These are phyloP conservation scores for Pseudocercospora macadamiae DNA, from an alignment of 2,329 filamentous ascomycete genomes.

Conservation along the genomic window DNA sequence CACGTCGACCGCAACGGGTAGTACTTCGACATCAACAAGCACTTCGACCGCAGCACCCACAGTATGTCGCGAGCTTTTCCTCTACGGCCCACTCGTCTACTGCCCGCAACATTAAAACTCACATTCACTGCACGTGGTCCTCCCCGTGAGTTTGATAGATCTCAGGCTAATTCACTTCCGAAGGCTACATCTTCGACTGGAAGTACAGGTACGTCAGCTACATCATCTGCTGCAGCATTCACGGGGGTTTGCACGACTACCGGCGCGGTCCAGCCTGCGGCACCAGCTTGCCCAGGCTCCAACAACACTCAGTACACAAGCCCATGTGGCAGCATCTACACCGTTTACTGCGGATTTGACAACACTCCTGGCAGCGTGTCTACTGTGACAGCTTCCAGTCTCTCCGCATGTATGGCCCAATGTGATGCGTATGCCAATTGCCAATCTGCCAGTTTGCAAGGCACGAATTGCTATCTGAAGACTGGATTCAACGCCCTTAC, in stretches of 20 bases:
- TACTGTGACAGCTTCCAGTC: slow-evolving; percentile 2
- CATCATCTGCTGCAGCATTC: slow-evolving; percentile 7
- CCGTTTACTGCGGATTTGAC: slow-evolving; percentile 26
- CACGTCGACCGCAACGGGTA: background rate
- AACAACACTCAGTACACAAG: slow-evolving; percentile 19
- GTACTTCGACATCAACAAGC: background rate
- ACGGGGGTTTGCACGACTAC: slow-evolving; percentile 10
- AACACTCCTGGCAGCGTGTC: slow-evolving; percentile 11
- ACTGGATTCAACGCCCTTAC: slow-evolving; percentile 12
- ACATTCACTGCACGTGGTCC: slow-evolving; percentile 6
- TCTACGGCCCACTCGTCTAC: slow-evolving; percentile 3
- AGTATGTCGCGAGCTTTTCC: slow-evolving; percentile 9
- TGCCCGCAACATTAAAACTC: slow-evolving; percentile 1
- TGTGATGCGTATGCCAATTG: slow-evolving; percentile 23
- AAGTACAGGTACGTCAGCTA: slow-evolving; percentile 12
- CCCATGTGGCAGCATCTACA: slow-evolving; percentile 24
- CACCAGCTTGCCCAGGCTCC: slow-evolving; percentile 11
- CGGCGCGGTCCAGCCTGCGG: slow-evolving; percentile 4
- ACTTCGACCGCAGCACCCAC: background rate
- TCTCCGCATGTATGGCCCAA: slow-evolving; percentile 23
- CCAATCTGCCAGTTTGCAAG: slow-evolving; percentile 16
- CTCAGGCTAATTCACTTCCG: background rate
- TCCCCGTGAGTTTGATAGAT: background rate
- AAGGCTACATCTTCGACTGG: background rate
- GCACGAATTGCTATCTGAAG: slow-evolving; percentile 29